Conservation (phyloP, 805 yeast species). For the Saccharomycopsis guyanensis region DNA sequence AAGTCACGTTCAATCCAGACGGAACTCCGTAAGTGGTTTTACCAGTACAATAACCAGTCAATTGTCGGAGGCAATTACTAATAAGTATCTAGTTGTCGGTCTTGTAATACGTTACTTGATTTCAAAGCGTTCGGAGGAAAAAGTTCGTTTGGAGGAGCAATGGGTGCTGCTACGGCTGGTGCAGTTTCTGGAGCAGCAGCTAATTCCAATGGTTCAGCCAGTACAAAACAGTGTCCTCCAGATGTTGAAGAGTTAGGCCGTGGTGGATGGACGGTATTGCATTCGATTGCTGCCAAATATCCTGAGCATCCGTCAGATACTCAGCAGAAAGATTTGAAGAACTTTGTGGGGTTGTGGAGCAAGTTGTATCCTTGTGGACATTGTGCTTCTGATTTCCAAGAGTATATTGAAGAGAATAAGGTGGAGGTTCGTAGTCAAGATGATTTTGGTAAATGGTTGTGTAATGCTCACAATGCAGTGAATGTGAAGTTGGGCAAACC, state of each 20-base stretch:
- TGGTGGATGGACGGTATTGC: slow-evolving; percentile 89
- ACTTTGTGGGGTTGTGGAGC: slow-evolving; percentile 64
- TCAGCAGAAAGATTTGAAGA: slow-evolving; percentile 65
- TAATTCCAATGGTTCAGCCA: slow-evolving; percentile 26
- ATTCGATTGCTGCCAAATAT: slow-evolving; percentile 82
- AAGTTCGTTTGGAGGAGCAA: slow-evolving; percentile 18
- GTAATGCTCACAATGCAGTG: slow-evolving; percentile 94
- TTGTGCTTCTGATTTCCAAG: slow-evolving; percentile 80
- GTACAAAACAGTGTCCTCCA: slow-evolving; percentile 64
- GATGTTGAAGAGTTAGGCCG: slow-evolving; percentile 76
- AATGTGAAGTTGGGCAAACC: slow-evolving; percentile 82
- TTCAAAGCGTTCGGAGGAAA: slow-evolving; percentile 40
- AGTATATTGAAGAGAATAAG: slow-evolving; percentile 41
- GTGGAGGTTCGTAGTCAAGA: slow-evolving; percentile 59
- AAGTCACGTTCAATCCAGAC: slow-evolving; percentile 72
- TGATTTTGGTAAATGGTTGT: slow-evolving; percentile 82
- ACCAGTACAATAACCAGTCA: background rate
- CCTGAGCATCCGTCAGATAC: slow-evolving; percentile 57
- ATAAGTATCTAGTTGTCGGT: slow-evolving; percentile 53
- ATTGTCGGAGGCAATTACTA: background rate
- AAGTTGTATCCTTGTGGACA: slow-evolving; percentile 88
- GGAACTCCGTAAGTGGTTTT: slow-evolving; percentile 93
- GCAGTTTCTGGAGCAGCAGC: slow-evolving; percentile 16
- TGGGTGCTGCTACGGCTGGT: slow-evolving; percentile 22
- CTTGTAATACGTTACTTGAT: slow-evolving; percentile 78